A percentile compares a stretch with the other conserved stretches of the same genome.
Conservation (phyloP, 2,329 filamentous ascomycete species). For the Ophiostoma tasmaniense region DNA sequence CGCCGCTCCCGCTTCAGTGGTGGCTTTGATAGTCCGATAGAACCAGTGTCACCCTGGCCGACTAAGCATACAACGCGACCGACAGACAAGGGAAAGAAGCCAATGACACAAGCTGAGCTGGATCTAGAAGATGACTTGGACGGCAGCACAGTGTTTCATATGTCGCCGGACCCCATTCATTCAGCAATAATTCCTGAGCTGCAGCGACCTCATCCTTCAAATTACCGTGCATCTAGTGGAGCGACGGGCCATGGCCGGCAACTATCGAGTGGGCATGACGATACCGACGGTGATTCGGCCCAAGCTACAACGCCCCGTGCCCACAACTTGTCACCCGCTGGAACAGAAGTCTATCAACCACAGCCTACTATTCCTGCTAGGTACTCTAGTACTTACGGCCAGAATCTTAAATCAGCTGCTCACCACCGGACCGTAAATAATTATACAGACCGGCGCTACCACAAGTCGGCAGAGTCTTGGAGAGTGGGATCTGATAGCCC, state of each 20-base stretch:
- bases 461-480: not conserved
- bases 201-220: not conserved
- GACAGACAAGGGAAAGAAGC: not conserved
- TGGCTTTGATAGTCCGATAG: not conserved
- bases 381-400: not conserved
- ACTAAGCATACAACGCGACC: not conserved
- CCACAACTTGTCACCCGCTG: not conserved
- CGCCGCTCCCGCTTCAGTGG: not conserved
- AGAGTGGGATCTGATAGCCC: not conserved
- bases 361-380: not conserved
- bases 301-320: not conserved
- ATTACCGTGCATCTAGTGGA: not conserved
- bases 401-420: not conserved
- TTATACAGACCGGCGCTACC: not conserved
- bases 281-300: not conserved
- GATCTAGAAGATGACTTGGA: not conserved
- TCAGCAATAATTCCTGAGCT: not conserved
- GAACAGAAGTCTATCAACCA: not conserved
- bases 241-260: conserved; percentile 27
- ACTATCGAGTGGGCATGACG: not conserved
- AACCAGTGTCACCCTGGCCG: not conserved
- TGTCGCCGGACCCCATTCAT: not conserved
- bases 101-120: not conserved
- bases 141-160: not conserved
- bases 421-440: not conserved